Base-by-base conservation (phyloP, 148 eudicot species). In the Spergularia bocconei region DNA sequence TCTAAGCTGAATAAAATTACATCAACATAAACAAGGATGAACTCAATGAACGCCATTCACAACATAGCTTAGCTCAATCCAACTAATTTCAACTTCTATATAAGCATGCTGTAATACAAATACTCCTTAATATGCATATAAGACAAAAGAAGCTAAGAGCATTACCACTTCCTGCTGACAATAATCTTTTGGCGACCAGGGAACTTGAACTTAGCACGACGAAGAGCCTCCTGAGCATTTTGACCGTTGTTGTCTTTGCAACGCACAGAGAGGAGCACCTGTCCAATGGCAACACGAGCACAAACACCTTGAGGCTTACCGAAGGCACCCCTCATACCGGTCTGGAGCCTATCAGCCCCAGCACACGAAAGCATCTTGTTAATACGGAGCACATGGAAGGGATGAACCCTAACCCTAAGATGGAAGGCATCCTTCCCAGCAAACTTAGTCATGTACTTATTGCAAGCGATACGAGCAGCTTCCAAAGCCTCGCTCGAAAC, bases 191-290 rank as follows among this genome's bases (percentile, higher is more conserved):
- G 85, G 25, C 85, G 85, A 48, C 85, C 85, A 72, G 85, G 85
- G 80, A 83, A 83, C 85, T 83, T 83, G 75, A 83, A 83, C 75
- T 83, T 83, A 54, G 85, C 85, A 83, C 85, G 85, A 13, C 85
- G 82, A 15, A 83, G 85, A 50, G 85, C 85, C 63, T 83, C 85
- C 74, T 79, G 80, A 6, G 85, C 82, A 79, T 29, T 29, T 29
- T 29, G 79, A 70, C 48, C 62, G 80, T 71, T 63, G 62, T 83
- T 83, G 70, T 83, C 85, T 78, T 73, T 82, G 79, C 85, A 82
- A 0, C 85, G 79, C 1, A 82, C 85, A 10, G 85, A 82, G 13
- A 82, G 77, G 29, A 82, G 82, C 6, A 82, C 85, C 79, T 82
- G 85, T 3, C 85, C 85, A 41, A 82, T 82, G 1, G 85, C 82